These are phyloP conservation scores for Trichomonas tenax DNA, from an alignment of 208 protist genomes.

Conservation along the genomic window DNA sequence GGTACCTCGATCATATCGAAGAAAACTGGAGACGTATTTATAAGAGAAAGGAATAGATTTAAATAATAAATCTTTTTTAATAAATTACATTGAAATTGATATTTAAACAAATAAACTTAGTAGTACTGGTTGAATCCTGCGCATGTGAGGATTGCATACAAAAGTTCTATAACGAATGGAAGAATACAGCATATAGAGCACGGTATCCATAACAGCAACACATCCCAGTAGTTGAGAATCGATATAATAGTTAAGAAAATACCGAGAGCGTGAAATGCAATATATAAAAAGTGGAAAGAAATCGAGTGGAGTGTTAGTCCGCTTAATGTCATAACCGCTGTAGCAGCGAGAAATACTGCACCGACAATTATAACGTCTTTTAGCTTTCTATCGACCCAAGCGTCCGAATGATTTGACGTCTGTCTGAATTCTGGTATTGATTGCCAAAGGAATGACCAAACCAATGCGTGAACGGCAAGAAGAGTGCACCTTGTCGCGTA, in stretches of 20 bases:
- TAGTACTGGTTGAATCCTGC: neutral
- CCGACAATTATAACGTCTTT: neutral
- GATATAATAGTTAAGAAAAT: neutral
- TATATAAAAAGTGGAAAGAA: neutral
- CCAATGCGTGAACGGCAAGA: neutral
- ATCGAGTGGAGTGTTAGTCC: neutral
- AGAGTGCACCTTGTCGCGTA: neutral
- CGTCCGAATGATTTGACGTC: neutral
- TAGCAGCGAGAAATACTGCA: neutral
- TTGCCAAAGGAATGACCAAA: neutral
- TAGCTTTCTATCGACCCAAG: neutral
- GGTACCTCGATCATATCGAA: neutral
- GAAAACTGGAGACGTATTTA: neutral
- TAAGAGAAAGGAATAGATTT: neutral
- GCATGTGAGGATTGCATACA: neutral
- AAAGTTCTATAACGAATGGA: neutral
- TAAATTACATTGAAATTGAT: no score
- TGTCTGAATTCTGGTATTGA: neutral
- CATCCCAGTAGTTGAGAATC: neutral
- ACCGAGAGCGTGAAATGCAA: neutral
- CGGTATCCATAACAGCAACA: neutral
- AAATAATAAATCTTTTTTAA: neutral
- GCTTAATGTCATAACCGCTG: neutral
- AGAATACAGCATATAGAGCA: neutral
- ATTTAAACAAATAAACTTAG: no score